Evolutionary conservation across 192 early-diverging fungal species (phyloP), one percentile per base, ranked within the genome.

Genomic region (Gonapodya prolifera): DNA sequence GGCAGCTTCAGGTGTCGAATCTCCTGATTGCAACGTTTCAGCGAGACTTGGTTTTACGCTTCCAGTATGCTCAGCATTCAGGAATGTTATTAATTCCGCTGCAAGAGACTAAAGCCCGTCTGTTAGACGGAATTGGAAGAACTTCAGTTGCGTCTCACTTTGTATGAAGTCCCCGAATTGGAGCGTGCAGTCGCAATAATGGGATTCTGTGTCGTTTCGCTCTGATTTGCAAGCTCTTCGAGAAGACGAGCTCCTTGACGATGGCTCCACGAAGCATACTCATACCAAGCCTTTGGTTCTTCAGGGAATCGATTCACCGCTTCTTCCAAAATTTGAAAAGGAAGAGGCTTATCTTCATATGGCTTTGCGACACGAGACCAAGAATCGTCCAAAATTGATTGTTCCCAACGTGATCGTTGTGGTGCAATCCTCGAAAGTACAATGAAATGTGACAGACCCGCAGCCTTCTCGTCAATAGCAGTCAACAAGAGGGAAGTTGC

Each of bases 221-320:
- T 0, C 35, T 16, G 77, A 78, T 80, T 32, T 34, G 71, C 1
- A 23, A 83, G 33, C n/a, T 81, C 84, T 31, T 85, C 89, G 34
- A 93, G 35, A 29, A 90, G 79, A 33, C 81, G 81, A 82, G 84
- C 81, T 0, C 87, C 91, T 77, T 87, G 78, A 70, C 84, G 80
- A 36, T 91, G 91, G 71, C 83, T 82, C 78, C 87, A 87, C 17
- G 83, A 81, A 30, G 85, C 91, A 77, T 85, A 88, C 1, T 83
- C 76, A 36, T 89, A 89, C 92, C 92, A 92, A 2, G 86, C 84
- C 80, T 91, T 91, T 1, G 77, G 69, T 78, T 80, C 80, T 23
- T 75, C 76, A 1, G 81, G 75, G 18, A 83, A 80, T 18, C 80
- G 61, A 31, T 79, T 78, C 18, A 86, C 84, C 0, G 87, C 86